Evolutionary conservation across 2,329 filamentous ascomycete species (phyloP), one percentile per base, ranked within the genome.

Genomic region (Periconia sp.): DNA sequence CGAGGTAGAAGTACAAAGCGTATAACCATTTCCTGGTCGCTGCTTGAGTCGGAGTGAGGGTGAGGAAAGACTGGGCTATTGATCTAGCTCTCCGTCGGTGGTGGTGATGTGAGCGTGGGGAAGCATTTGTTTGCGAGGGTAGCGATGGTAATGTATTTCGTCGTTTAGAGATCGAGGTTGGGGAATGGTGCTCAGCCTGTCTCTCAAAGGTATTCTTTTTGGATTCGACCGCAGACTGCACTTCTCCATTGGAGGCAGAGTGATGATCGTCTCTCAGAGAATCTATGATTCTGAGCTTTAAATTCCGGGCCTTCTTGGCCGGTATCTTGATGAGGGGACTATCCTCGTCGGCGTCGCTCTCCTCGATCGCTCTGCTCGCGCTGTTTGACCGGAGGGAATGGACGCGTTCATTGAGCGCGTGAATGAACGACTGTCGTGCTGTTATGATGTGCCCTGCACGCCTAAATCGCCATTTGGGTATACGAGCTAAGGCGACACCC

Each of bases 391-490:
- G 57, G 53, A 64, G 59, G 53, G 72, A 47, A 11, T 58, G 59
- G 10, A 77, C 49, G 41, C 63, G 69, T 23, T 76, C 64, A 14
- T 73, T 73, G 6, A 79, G 61, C 0, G 72, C 66, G 50, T 76
- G 69, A 8, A 80, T 58, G 31, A 81, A 76, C 6, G 74, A 75
- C 49, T 77, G 75, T 18, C 70, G 72, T 47, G 76, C 73, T 58
- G 70, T 72, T 35, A 76, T 73, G 18, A 77, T 69, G 27, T 76
- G 73, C 2, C 76, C 77, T 13, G 80, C 76, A 51, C 86, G 84
- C 62, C 85, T 83, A 64, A 97, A 92, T 42, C 92, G 89, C 91
- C 93, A 97, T 63, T 86, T 91, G 2, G 94, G 94, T 17, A 97
- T 90, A 53, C 93, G 83, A 47, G 93, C 92, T 56, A 99, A 77